Percentiles rank a stretch among this genome's conserved stretches.
phyloP scores from a whole-genome alignment of 208 protist species.

The Trypanosoma theileri region DNA sequence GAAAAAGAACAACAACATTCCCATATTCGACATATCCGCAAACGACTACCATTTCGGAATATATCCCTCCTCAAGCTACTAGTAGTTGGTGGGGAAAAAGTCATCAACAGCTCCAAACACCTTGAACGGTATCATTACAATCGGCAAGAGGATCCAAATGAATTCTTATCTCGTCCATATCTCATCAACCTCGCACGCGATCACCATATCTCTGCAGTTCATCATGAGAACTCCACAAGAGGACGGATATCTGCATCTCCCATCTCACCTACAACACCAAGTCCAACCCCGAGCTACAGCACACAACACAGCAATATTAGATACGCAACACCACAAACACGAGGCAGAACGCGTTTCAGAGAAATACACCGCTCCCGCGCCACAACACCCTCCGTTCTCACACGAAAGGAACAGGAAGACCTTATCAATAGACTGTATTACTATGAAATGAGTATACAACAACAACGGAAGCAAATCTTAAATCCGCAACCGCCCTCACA shows the following conservation, averaged over 20 bases:
- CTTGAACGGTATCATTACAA: background rate
- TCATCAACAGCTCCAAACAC: background rate
- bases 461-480: background rate
- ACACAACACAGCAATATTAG: no score
- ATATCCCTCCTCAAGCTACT: background rate
- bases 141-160: no score
- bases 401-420: constrained; percentile 8
- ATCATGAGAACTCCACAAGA: no score
- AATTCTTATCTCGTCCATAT: no score
- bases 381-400: background rate
- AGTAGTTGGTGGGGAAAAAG: background rate
- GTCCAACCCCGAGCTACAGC: no score
- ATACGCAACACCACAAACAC: no score
- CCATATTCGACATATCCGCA: background rate
- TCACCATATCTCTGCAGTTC: no score
- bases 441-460: background rate
- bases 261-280: no score
- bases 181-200: no score
- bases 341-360: background rate
- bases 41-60: background rate
- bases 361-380: background rate
- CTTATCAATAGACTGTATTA: constrained; percentile 12
- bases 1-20: background rate
- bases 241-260: no score
- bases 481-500: no score